These are phyloP conservation scores for Arachis hypogaea DNA, from an alignment of 306 rosid species.

Conservation along the genomic window DNA sequence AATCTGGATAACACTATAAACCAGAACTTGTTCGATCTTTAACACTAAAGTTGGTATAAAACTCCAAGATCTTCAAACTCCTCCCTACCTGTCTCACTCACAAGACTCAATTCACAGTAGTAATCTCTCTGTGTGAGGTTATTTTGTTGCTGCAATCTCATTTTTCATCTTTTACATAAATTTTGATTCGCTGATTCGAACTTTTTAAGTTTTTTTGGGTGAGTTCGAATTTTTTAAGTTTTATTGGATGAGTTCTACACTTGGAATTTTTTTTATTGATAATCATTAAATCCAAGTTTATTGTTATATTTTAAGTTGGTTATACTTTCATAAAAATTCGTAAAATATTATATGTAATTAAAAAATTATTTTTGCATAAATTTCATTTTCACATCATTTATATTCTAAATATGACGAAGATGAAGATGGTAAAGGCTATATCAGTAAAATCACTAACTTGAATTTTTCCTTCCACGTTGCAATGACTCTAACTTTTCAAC, in stretches of 20 bases:
- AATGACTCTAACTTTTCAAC: not conserved
- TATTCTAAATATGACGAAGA: slow-evolving; percentile 5
- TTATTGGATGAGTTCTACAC: no score
- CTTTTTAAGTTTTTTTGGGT: no score
- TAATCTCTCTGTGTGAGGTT: no score
- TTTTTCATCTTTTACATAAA: no score
- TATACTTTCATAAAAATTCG: no score
- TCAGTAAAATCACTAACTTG: not conserved
- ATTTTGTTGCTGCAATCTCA: no score
- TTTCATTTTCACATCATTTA: not conserved
- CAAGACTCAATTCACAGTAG: not conserved
- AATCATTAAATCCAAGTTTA: no score
- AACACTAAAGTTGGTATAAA: slow-evolving; percentile 43
- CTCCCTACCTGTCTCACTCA: not conserved
- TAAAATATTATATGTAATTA: no score
- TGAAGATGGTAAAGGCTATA: slow-evolving; percentile 11
- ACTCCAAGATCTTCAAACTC: not conserved
- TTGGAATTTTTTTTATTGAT: no score
- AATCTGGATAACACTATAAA: slow-evolving; percentile 1
- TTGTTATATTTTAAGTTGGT: no score
- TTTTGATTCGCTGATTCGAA: no score
- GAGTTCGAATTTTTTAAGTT: no score
- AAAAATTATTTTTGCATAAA: not conserved
- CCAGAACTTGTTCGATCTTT: slow-evolving; percentile 47
- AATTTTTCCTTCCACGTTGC: slow-evolving; percentile 23